These are phyloP conservation scores for Isoetes engelmannii DNA, from an alignment of 83 land plant genomes.

Conservation along the genomic window DNA sequence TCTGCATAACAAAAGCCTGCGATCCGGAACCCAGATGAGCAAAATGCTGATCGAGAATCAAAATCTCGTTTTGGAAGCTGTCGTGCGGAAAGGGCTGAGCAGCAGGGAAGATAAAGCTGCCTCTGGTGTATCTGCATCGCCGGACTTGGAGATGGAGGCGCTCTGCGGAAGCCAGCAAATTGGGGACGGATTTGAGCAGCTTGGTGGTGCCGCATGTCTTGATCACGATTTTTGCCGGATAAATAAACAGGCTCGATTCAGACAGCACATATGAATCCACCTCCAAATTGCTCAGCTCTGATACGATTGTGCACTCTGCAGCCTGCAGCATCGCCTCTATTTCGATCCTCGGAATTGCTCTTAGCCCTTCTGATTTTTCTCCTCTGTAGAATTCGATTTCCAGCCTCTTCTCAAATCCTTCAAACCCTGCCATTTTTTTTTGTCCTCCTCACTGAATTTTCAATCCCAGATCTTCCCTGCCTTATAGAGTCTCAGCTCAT, in stretches of 20 bases:
- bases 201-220: slow-evolving; percentile 94
- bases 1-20: background rate
- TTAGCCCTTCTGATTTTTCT: slow-evolving; percentile 27
- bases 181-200: slow-evolving; percentile 56
- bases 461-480: background rate
- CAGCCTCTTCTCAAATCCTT: slow-evolving; percentile 89
- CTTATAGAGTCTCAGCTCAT: too few species aligned
- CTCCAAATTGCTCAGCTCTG: slow-evolving; percentile 52
- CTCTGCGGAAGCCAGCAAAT: slow-evolving; percentile 38
- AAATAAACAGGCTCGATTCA: slow-evolving; percentile 82
- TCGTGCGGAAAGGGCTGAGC: slow-evolving; percentile 9
- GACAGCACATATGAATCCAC: slow-evolving; percentile 85
- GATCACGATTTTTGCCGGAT: slow-evolving; percentile 64
- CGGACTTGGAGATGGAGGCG: slow-evolving; percentile 32
- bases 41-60: slow-evolving; percentile 2
- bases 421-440: slow-evolving; percentile 45
- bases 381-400: slow-evolving; percentile 63
- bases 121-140: slow-evolving; percentile 41
- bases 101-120: slow-evolving; percentile 2
- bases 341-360: slow-evolving; percentile 34
- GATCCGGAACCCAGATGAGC: background rate
- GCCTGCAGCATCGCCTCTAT: slow-evolving; percentile 47
- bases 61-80: slow-evolving; percentile 9
- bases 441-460: background rate
- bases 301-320: slow-evolving; percentile 83